Evolutionary conservation across 305 asterid genomes (phyloP).

Genomic region (Rubia peregrina): DNA sequence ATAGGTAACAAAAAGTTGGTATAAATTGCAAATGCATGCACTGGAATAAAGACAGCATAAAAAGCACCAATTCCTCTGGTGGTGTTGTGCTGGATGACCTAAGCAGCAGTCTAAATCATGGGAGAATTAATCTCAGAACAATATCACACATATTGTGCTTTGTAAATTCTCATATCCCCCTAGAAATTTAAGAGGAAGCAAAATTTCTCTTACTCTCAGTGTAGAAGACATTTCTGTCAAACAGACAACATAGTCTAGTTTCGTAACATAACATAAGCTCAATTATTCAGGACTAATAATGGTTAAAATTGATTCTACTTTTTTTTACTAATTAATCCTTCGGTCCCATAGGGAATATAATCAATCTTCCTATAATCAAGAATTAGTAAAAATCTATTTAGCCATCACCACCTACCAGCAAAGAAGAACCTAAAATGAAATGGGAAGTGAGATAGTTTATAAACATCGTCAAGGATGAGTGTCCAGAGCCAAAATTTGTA

Average conservation of each 20-base stretch:
- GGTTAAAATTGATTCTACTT: neutral
- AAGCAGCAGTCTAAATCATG: neutral
- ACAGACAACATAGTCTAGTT: neutral
- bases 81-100: neutral
- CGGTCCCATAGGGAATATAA: neutral
- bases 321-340: neutral
- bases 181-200: neutral
- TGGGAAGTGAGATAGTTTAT: neutral
- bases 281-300: neutral
- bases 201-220: neutral
- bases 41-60: neutral
- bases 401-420: neutral
- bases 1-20: neutral
- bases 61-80: neutral
- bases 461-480: neutral
- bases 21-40: neutral
- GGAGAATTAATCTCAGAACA: conserved; percentile 1
- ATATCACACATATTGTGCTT: neutral
- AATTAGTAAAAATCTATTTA: neutral
- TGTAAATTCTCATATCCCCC: neutral
- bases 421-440: neutral
- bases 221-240: neutral
- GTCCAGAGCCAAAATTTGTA: neutral
- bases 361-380: neutral
- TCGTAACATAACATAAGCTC: neutral